These are phyloP conservation scores for Nicotiana tabacum DNA, from an alignment of 257 asterid genomes.

Conservation along the genomic window DNA sequence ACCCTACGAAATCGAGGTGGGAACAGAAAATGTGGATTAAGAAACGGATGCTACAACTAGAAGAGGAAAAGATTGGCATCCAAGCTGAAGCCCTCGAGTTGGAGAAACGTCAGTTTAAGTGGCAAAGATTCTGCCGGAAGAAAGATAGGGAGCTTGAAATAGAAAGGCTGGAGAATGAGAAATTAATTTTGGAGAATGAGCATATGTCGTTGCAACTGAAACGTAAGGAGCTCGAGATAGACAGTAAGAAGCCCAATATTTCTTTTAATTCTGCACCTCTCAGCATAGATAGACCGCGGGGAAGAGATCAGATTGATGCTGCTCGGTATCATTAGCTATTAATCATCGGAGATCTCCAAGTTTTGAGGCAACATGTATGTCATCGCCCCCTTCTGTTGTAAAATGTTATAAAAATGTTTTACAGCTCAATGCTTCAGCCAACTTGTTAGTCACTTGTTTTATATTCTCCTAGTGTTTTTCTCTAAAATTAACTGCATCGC, in stretches of 20 bases:
- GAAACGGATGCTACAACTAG: constrained; percentile 29
- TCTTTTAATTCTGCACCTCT: constrained; percentile 12
- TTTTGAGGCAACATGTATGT: not conserved
- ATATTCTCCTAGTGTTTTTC: not conserved
- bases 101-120: constrained; percentile 27
- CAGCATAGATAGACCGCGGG: constrained; percentile 13
- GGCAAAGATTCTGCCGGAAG: constrained; percentile 33
- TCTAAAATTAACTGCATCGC: not conserved
- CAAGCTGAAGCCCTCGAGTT: constrained; percentile 35
- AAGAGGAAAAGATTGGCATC: constrained; percentile 31
- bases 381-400: not conserved
- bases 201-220: constrained; percentile 27
- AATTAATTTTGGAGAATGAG: constrained; percentile 26
- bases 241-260: constrained; percentile 14
- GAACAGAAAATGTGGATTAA: constrained; percentile 31
- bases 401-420: not conserved
- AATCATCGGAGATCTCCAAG: constrained; percentile 3
- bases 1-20: constrained; percentile 25
- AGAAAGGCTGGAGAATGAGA: constrained; percentile 28
- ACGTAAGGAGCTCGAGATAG: constrained; percentile 18
- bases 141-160: constrained; percentile 35
- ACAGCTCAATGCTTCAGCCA: not conserved
- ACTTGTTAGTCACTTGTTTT: not conserved
- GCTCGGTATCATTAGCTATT: constrained; percentile 16
- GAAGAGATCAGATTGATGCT: constrained; percentile 19